Evolutionary conservation across 805 yeast genomes (phyloP), one percentile per base, ranked within the genome.

Genomic region (Pichia nanzhaoensis): DNA sequence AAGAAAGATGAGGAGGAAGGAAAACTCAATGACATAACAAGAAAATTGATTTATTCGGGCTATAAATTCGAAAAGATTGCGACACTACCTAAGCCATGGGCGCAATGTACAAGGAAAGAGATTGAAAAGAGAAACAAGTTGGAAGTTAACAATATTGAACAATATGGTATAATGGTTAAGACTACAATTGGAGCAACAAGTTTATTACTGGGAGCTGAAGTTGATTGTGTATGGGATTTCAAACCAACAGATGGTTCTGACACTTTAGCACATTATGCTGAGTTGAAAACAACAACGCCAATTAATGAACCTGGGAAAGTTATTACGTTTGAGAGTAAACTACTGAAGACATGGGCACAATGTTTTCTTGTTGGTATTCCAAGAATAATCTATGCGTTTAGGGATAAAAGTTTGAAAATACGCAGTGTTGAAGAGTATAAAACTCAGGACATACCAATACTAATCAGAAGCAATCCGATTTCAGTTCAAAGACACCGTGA

Each of bases 321-420:
- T 14, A 70, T 70, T 33, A 71, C 60, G 17, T 88, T 91, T 58
- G 96, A 91, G 58, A 73, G 71, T 44, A 89, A 88, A 63, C 66
- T 93, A 37, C 77, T 83, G 59, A 75, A 70, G 49, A 74, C 95
- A 0, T 93, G 99, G 99, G 87, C 95, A 2, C 98, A 89, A 66
- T 84, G 95, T 51, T 93, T 89, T 61, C 68, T 93, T 19, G 70
- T 87, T 37, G 99, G 99, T 4, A 75, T 93, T 18, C 80, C 84
- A n/a, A 75, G 76, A 47, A 73, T 91, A 4, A 74, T 85, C 4
- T 86, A 86, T 58, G 99, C 97, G 0, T 93, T 84, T 63, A 74
- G 96, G 53, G 95, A 88, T 59, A 84, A 84, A 16, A 65, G 77
- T 30, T 70, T 83, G 36, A 61, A 74, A n/a, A 65, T 91, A 45